Evolutionary conservation across 768 basidiomycete genomes (phyloP).

Genomic region (Heimioporus sp.): DNA sequence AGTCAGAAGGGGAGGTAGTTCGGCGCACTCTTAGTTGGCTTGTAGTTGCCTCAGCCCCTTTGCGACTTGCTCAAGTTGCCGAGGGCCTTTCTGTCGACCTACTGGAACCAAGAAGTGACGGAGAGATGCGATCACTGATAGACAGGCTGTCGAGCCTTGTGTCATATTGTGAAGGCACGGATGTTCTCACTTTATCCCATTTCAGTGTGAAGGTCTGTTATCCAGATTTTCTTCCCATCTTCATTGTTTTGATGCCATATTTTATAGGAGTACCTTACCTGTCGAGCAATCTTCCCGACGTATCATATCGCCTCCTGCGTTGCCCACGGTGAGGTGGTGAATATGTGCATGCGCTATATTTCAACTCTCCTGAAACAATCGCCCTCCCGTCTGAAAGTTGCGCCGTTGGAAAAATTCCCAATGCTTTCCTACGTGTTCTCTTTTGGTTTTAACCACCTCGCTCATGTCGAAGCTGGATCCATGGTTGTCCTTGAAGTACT

Average conservation of each 20-base stretch:
- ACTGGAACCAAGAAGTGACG: no score
- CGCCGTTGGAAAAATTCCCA: not conserved
- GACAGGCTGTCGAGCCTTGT: constrained; percentile 1
- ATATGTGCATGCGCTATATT: not conserved
- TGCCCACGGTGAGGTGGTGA: not conserved
- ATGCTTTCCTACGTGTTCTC: constrained; percentile 2
- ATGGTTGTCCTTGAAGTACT: not conserved
- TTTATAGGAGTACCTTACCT: not conserved
- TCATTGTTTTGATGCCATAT: no score
- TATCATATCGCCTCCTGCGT: not conserved
- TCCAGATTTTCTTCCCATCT: no score
- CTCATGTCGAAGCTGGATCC: not conserved
- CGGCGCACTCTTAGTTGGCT: no score
- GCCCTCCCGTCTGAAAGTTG: no score
- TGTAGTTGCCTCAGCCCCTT: not conserved
- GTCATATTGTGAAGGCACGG: not conserved
- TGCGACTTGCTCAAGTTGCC: not conserved
- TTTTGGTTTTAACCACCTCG: not conserved
- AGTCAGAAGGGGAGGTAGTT: no score
- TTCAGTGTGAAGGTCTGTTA: not conserved
- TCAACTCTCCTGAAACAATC: not conserved
- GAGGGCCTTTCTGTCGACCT: not conserved
- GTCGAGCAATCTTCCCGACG: not conserved
- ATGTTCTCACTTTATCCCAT: not conserved
- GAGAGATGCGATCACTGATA: no score